Percentiles rank a stretch among this genome's conserved stretches.
phyloP scores from a whole-genome alignment of 257 asterid genomes.

The Thymus quinquecostatus region DNA sequence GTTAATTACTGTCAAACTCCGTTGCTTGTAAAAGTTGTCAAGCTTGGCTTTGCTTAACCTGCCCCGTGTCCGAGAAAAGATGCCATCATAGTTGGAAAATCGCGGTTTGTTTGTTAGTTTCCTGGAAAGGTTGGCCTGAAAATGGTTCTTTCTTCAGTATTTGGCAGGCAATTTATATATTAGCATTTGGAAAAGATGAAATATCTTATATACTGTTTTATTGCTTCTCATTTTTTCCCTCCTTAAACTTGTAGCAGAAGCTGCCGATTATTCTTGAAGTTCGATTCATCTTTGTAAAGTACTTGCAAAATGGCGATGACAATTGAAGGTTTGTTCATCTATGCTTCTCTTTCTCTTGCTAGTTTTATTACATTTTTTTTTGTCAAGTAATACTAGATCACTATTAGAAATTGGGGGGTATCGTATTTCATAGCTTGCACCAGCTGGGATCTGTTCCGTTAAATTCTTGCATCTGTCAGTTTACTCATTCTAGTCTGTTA shows the following conservation, averaged over 20 bases:
- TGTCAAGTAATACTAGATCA: constrained; percentile 10
- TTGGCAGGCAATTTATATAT: not conserved
- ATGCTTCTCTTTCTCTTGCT: constrained; percentile 14
- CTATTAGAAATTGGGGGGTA: not conserved
- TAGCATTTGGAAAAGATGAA: not conserved
- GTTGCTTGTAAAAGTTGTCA: not conserved
- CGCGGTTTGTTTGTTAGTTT: not conserved
- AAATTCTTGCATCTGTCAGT: not conserved
- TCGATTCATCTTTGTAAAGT: constrained; percentile 19
- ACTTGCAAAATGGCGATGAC: constrained; percentile 77
- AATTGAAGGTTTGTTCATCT: constrained; percentile 61
- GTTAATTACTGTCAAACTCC: constrained; percentile 4
- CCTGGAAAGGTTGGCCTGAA: not conserved
- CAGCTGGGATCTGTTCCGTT: not conserved
- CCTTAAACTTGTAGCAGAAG: constrained; percentile 7
- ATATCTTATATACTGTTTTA: constrained; percentile 4
- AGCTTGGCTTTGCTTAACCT: constrained; percentile 1
- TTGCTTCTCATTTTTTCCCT: not conserved
- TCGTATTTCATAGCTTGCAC: not conserved
- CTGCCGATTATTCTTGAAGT: constrained; percentile 25
- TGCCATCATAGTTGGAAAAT: not conserved
- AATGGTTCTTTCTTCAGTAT: not conserved
- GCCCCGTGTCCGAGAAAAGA: not conserved
- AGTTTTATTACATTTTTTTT: not conserved
- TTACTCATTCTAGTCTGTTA: not conserved